Percentiles rank a stretch among this genome's conserved stretches.
Evolutionary conservation across 2,329 filamentous ascomycete species (phyloP).

Genomic region (Stemphylium vesicarium): DNA sequence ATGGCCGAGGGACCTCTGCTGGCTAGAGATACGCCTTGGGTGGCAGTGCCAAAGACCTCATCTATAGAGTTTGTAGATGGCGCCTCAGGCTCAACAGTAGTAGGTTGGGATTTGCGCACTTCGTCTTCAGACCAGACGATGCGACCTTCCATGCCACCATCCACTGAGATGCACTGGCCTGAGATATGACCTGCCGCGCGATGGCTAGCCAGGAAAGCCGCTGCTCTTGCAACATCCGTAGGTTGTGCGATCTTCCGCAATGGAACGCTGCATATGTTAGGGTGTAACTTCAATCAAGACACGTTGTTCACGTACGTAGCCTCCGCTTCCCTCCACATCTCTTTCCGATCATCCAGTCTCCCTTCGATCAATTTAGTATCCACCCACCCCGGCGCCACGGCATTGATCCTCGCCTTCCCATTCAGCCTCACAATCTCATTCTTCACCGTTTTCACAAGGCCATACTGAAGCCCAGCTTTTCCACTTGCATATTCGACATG

Average conservation of each 20-base stretch:
- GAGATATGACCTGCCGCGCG: conserved; percentile 61
- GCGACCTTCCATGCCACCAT: conserved; percentile 60
- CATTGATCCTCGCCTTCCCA: conserved; percentile 59
- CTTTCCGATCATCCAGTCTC: conserved; percentile 57
- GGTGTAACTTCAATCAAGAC: neutral
- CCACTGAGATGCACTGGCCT: conserved; percentile 60
- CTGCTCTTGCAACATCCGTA: conserved; percentile 57
- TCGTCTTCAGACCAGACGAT: conserved; percentile 58
- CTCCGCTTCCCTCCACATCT: conserved; percentile 59
- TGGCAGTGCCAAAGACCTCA: conserved; percentile 18
- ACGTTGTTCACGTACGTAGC: conserved; percentile 48
- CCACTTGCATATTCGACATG: conserved; percentile 60
- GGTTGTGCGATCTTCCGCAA: conserved; percentile 57
- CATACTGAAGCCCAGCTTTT: conserved; percentile 58
- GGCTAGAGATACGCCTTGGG: conserved; percentile 15
- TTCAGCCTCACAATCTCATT: conserved; percentile 63
- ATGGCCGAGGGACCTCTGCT: neutral
- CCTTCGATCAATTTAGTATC: conserved; percentile 57
- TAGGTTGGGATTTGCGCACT: conserved; percentile 22
- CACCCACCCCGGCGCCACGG: conserved; percentile 58
- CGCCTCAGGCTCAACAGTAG: neutral
- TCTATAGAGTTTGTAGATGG: neutral
- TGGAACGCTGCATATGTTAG: conserved; percentile 42
- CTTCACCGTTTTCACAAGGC: conserved; percentile 59
- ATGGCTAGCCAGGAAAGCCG: conserved; percentile 59